Percentiles rank a stretch among this genome's conserved stretches.
Evolutionary conservation across 106 monocot species (phyloP).

Genomic region (Allium sativum): DNA sequence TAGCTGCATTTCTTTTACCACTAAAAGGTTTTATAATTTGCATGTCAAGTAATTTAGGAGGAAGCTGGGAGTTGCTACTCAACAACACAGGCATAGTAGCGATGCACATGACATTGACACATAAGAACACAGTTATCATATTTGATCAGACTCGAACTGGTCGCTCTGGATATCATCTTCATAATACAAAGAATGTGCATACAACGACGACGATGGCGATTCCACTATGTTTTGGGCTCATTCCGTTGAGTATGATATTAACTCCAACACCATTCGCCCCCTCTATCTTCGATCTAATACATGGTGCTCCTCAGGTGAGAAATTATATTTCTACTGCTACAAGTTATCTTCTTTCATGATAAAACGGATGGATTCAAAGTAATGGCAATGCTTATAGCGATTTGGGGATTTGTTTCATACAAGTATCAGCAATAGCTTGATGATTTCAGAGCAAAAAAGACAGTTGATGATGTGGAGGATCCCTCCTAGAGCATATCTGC

Average conservation of each 20-base stretch:
- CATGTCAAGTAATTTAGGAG: not conserved
- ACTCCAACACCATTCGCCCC: slow-evolving; percentile 19
- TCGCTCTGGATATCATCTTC: slow-evolving; percentile 20
- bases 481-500: too few relatives aligned
- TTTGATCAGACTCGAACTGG: slow-evolving; percentile 41
- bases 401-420: too few relatives aligned
- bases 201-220: slow-evolving; percentile 10
- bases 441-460: too few relatives aligned
- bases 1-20: not conserved
- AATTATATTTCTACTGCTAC: too few relatives aligned
- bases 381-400: too few relatives aligned
- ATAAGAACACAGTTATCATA: slow-evolving; percentile 32
- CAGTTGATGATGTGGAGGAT: too few relatives aligned
- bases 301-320: slow-evolving; percentile 48
- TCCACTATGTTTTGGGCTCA: slow-evolving; percentile 25
- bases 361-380: too few relatives aligned
- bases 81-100: slow-evolving; percentile 47
- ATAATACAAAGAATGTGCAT: not conserved
- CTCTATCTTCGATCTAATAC: slow-evolving; percentile 17
- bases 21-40: not conserved
- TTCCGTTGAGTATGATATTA: slow-evolving; percentile 27
- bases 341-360: too few relatives aligned
- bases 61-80: slow-evolving; percentile 38
- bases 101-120: slow-evolving; percentile 47
- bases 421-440: too few relatives aligned